These are phyloP conservation scores for Niveomyces coronatus DNA, from an alignment of 2,329 filamentous ascomycete species.

Conservation along the genomic window DNA sequence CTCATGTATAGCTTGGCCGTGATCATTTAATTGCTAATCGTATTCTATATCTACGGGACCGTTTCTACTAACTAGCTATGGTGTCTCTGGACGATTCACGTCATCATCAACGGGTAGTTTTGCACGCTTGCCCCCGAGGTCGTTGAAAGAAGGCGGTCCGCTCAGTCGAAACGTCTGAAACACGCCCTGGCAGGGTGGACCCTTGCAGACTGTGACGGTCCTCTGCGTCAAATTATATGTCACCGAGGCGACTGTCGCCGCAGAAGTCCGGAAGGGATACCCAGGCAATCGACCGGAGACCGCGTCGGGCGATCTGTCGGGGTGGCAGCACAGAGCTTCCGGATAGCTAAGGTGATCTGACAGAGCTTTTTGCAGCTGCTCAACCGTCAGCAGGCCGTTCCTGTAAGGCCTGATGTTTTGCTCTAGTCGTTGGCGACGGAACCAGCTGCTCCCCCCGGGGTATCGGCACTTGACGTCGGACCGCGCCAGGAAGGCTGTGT, in stretches of 20 bases:
- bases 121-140: background rate
- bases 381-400: background rate
- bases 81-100: background rate
- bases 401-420: background rate
- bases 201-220: conserved; percentile 10
- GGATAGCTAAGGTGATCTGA: conserved; percentile 6
- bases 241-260: conserved; percentile 8
- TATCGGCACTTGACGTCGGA: conserved; percentile 2
- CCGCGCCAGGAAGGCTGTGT: conserved; percentile 7
- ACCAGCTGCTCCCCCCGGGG: conserved; percentile 12
- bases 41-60: background rate
- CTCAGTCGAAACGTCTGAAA: background rate
- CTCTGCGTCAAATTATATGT: conserved; percentile 10
- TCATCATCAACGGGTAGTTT: background rate
- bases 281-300: conserved; percentile 7
- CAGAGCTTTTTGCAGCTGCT: conserved; percentile 5
- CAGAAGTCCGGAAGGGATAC: conserved; percentile 7
- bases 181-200: conserved; percentile 3
- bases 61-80: background rate
- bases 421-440: conserved; percentile 3
- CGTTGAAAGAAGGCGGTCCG: background rate
- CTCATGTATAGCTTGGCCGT: no score
- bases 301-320: conserved; percentile 4
- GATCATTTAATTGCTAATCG: no score
- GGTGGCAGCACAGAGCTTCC: conserved; percentile 9